Evolutionary conservation across 2,329 filamentous ascomycete species (phyloP).

Genomic region (Pseudogymnoascus sp.): DNA sequence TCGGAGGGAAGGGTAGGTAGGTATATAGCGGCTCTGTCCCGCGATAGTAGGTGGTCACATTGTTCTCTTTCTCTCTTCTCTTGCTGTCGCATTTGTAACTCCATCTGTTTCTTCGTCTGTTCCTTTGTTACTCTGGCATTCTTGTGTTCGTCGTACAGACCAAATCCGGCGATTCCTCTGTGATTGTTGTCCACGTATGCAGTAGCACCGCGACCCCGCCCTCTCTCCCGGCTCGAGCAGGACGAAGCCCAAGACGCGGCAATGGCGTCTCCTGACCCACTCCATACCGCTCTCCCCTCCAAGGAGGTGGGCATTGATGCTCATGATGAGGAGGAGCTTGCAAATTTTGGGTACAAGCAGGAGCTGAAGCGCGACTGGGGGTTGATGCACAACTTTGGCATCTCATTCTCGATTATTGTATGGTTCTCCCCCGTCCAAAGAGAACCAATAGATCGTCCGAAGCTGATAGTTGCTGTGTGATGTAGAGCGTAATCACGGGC

Average conservation of each 20-base stretch:
- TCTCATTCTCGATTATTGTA: slow-evolving; percentile 56
- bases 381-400: slow-evolving; percentile 52
- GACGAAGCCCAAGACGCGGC: background rate
- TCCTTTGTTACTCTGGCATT: background rate
- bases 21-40: background rate
- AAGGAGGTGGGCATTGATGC: background rate
- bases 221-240: background rate
- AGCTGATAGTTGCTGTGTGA: background rate
- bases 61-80: background rate
- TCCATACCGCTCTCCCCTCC: background rate
- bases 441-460: background rate
- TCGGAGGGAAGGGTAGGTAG: background rate
- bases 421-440: slow-evolving; percentile 19
- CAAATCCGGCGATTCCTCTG: background rate
- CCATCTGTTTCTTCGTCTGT: background rate
- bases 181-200: background rate
- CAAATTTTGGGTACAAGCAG: slow-evolving; percentile 53
- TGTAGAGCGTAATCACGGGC: slow-evolving; percentile 50
- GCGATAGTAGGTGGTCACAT: background rate
- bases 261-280: background rate
- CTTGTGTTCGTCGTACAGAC: background rate
- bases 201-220: background rate
- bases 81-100: background rate
- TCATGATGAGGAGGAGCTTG: slow-evolving; percentile 44
- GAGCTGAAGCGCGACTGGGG: slow-evolving; percentile 52